These are phyloP conservation scores for Zymoseptoria crescenta DNA, from an alignment of 2,329 filamentous ascomycete genomes.

Conservation along the genomic window DNA sequence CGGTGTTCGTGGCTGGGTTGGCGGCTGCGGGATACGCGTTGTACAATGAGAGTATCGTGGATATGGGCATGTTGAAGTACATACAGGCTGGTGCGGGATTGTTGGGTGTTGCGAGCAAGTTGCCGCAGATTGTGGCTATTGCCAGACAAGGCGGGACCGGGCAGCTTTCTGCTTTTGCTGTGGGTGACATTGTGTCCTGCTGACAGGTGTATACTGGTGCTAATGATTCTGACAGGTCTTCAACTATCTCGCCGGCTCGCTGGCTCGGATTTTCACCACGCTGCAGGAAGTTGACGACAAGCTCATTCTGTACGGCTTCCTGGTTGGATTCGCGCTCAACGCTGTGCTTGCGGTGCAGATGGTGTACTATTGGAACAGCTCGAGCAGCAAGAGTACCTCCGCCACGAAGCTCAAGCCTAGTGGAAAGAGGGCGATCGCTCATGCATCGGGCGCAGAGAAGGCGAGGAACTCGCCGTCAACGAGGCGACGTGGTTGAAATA, in stretches of 20 bases:
- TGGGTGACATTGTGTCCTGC: slow-evolving; percentile 42
- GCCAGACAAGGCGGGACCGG: slow-evolving; percentile 81
- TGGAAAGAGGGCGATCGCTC: slow-evolving; percentile 28
- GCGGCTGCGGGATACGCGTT: slow-evolving; percentile 62
- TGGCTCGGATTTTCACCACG: slow-evolving; percentile 94
- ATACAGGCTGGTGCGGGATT: slow-evolving; percentile 79
- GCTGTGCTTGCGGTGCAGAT: slow-evolving; percentile 80
- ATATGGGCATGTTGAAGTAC: slow-evolving; percentile 59
- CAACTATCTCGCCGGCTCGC: slow-evolving; percentile 90
- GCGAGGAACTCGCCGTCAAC: slow-evolving; percentile 18
- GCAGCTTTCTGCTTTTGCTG: slow-evolving; percentile 92
- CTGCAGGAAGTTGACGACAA: slow-evolving; percentile 96
- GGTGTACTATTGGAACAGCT: slow-evolving; percentile 88
- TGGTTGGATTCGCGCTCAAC: slow-evolving; percentile 88
- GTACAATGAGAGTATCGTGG: slow-evolving; percentile 58
- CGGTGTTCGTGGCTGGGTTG: slow-evolving; percentile 69
- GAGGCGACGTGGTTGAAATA: slow-evolving; percentile 25
- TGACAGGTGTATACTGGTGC: not conserved
- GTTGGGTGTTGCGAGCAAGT: slow-evolving; percentile 79
- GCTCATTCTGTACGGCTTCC: slow-evolving; percentile 88
- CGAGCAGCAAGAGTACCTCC: slow-evolving; percentile 32
- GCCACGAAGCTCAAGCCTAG: slow-evolving; percentile 34
- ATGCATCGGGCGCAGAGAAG: slow-evolving; percentile 35
- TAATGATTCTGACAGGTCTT: slow-evolving; percentile 60
- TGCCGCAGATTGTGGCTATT: slow-evolving; percentile 86